Evolutionary conservation across 2,329 filamentous ascomycete species (phyloP), one percentile per base, ranked within the genome.

Genomic region (Talaromyces funiculosus): DNA sequence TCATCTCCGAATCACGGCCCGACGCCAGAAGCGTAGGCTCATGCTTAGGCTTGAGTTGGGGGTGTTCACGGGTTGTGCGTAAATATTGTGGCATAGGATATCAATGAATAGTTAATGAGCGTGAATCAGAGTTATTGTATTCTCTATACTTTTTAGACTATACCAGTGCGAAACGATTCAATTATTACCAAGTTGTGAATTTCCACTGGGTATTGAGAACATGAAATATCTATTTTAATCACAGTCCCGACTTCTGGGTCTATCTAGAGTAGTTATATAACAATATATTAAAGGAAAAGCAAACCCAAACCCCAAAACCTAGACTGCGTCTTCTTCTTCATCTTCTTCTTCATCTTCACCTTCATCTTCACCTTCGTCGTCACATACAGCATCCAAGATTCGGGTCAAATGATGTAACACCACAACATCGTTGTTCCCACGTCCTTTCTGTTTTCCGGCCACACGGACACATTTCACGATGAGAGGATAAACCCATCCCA

Each of bases 401-500:
- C 82, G 81, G 9, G 82, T 79, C 9, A 90, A 72, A 63, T 87
- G 76, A 40, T 75, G 75, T 3, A 77, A 64, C 20, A 77, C 68
- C 42, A 70, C 67, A 12, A 72, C 71, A 64, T 75, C 71, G 61
- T 75, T 73, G 9, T 66, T 68, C 58, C 76, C 73, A 60, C 72
- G 75, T 8, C 73, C 73, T 9, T 67, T 69, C 61, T 76, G 73
- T 62, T 72, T 76, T 8, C 75, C 74, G 14, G 75, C 74, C 31
- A 77, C 71, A 58, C 73, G 71, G 18, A 77, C 68, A 5, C 55
- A 69, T 58, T 70, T 68, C 57, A 75, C 74, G 59, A 76, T 67
- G 83, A 97, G 77, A 7, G 91, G 90, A 73, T 95, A 96, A 63
- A 99, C 74, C 69, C 88, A 82, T 65, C 90, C 81, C 33, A 97